phyloP scores from a whole-genome alignment of 768 basidiomycete species.

The Amanita molliuscula region DNA sequence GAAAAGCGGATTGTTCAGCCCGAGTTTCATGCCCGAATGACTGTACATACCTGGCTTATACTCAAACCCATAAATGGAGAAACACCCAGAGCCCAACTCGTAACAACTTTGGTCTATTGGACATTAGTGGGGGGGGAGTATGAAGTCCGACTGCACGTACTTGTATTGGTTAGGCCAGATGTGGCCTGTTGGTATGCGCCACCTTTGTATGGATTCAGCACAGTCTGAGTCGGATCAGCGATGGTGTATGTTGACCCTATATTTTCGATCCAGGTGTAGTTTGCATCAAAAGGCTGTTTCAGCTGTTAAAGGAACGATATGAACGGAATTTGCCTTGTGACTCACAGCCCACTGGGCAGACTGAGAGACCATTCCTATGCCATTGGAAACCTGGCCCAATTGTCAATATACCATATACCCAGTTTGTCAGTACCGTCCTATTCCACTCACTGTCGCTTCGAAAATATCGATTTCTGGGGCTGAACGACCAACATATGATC shows the following conservation, averaged over 20 bases:
- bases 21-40: slow-evolving; percentile 7
- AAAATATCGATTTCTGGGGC: slow-evolving; percentile 90
- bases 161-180: slow-evolving; percentile 55
- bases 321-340: slow-evolving; percentile 7
- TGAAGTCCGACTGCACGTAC: slow-evolving; percentile 25
- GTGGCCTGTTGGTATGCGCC: slow-evolving; percentile 79
- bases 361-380: slow-evolving; percentile 59
- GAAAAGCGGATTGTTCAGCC: neutral
- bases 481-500: slow-evolving; percentile 68
- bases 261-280: slow-evolving; percentile 57
- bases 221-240: slow-evolving; percentile 35
- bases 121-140: neutral
- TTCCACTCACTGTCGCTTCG: slow-evolving; percentile 55
- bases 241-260: slow-evolving; percentile 37
- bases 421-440: neutral
- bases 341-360: slow-evolving; percentile 75
- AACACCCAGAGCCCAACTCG: slow-evolving; percentile 40
- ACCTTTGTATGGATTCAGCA: slow-evolving; percentile 60
- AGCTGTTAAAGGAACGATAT: neutral
- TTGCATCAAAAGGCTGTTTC: slow-evolving; percentile 62
- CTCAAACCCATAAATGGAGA: slow-evolving; percentile 70
- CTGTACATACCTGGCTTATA: slow-evolving; percentile 49
- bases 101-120: slow-evolving; percentile 61
- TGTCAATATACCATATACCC: neutral
- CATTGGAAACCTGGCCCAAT: slow-evolving; percentile 19